These are phyloP conservation scores for Tricladium varicosporioides DNA, from an alignment of 2,329 filamentous ascomycete genomes.

Conservation along the genomic window DNA sequence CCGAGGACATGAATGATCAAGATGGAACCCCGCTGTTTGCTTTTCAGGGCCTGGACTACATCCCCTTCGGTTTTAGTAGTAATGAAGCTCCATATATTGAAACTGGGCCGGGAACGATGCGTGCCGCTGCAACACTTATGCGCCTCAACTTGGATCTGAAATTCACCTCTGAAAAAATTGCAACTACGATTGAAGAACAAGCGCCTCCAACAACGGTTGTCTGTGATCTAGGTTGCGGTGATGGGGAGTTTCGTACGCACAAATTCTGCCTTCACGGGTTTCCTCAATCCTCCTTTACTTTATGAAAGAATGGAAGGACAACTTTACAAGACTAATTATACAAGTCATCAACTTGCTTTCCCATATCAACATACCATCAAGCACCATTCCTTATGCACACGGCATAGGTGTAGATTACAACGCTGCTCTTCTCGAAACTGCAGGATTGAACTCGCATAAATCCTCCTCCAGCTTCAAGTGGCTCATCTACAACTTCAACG, in stretches of 20 bases:
- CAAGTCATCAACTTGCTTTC: constrained; percentile 21
- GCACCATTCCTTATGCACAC: neutral
- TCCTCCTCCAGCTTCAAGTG: constrained; percentile 12
- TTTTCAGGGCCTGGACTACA: constrained; percentile 30
- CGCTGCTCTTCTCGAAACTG: constrained; percentile 20
- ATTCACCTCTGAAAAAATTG: neutral
- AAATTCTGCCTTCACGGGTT: constrained; percentile 1
- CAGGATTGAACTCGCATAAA: constrained; percentile 11
- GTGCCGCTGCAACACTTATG: constrained; percentile 26
- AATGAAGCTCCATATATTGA: constrained; percentile 25
- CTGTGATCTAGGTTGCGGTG: constrained; percentile 25
- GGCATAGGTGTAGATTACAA: constrained; percentile 26
- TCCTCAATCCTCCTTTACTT: neutral
- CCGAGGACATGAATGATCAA: constrained; percentile 22
- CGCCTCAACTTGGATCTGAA: constrained; percentile 11
- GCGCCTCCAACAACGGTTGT: constrained; percentile 11
- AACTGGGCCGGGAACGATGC: constrained; percentile 21
- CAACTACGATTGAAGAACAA: constrained; percentile 1
- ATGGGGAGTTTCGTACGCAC: constrained; percentile 24
- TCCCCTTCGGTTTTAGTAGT: constrained; percentile 21
- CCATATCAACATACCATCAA: constrained; percentile 15
- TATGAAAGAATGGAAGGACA: neutral
- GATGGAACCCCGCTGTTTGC: constrained; percentile 24
- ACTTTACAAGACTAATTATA: constrained; percentile 3
- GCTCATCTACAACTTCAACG: constrained; percentile 26